These are phyloP conservation scores for Poterioochromonas sp. DNA, from an alignment of 352 stramenopile species.

Conservation along the genomic window DNA sequence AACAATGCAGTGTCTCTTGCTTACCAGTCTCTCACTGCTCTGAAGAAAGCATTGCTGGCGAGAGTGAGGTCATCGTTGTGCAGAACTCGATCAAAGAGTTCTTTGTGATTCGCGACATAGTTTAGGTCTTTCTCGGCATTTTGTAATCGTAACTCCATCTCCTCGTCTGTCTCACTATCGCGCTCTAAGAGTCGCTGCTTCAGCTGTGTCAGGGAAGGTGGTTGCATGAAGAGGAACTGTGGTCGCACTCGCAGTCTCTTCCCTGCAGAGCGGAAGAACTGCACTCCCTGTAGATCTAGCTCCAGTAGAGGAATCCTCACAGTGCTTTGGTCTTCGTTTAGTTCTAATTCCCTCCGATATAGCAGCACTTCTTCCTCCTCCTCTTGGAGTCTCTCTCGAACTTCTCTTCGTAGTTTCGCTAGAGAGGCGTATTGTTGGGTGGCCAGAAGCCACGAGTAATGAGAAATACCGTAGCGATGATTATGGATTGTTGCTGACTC, in stretches of 20 bases:
- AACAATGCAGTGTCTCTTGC: too few relatives aligned
- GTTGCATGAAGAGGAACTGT: not conserved
- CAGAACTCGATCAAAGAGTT: not conserved
- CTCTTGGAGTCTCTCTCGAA: too few relatives aligned
- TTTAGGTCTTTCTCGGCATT: not conserved
- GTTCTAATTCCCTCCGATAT: too few relatives aligned
- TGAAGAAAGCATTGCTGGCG: not conserved
- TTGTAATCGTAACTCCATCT: not conserved
- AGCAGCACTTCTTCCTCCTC: too few relatives aligned
- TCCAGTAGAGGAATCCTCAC: not conserved
- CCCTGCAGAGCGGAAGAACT: not conserved
- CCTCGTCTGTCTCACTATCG: not conserved
- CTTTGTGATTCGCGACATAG: not conserved
- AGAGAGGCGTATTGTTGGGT: not conserved
- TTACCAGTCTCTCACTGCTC: not conserved
- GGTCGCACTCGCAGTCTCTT: not conserved
- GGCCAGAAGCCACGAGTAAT: not conserved
- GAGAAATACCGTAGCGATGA: not conserved
- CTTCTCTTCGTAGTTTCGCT: too few relatives aligned
- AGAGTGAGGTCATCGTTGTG: not conserved
- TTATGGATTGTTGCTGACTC: not conserved
- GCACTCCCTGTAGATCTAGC: not conserved
- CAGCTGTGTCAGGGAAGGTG: not conserved
- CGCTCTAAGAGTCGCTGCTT: not conserved
- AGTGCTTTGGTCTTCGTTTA: too few relatives aligned